Conservation (phyloP, 2,329 filamentous ascomycete species). For the Myriangium duriaei region DNA sequence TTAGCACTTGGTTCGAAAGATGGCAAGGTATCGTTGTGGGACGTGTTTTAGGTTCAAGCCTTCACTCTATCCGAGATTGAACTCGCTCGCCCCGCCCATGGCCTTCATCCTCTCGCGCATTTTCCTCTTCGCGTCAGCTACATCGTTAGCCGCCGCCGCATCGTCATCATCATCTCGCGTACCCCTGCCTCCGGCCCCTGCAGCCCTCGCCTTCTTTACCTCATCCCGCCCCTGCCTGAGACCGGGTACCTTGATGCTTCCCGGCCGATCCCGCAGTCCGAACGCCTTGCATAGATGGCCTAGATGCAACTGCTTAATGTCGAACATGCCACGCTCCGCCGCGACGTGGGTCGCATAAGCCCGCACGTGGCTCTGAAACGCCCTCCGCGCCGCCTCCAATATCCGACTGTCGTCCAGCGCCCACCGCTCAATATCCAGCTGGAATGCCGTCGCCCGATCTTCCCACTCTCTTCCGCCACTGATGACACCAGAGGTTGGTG, state of each 20-base stretch:
- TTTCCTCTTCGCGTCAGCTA: conserved; percentile 36
- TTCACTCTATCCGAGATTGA: conserved; percentile 40
- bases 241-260: conserved; percentile 52
- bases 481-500: conserved; percentile 22
- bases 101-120: conserved; percentile 43
- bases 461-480: conserved; percentile 42
- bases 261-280: conserved; percentile 75
- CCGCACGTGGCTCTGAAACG: conserved; percentile 81
- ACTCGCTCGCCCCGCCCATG: conserved; percentile 41
- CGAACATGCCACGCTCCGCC: conserved; percentile 73
- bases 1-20: conserved; percentile 84
- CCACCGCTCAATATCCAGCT: conserved; percentile 55
- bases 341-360: conserved; percentile 91
- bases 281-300: conserved; percentile 93
- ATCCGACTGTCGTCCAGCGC: conserved; percentile 51
- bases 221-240: conserved; percentile 37
- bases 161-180: conserved; percentile 16
- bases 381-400: conserved; percentile 70
- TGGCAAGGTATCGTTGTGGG: conserved; percentile 90
- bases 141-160: conserved; percentile 21
- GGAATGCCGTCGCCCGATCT: conserved; percentile 52
- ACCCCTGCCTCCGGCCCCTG: conserved; percentile 21
- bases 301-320: conserved; percentile 81
- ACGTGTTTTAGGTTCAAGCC: conserved; percentile 59
- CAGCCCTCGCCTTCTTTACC: conserved; percentile 28